These are phyloP conservation scores for Lathyrus aphaca DNA, from an alignment of 306 rosid genomes.

Conservation along the genomic window DNA sequence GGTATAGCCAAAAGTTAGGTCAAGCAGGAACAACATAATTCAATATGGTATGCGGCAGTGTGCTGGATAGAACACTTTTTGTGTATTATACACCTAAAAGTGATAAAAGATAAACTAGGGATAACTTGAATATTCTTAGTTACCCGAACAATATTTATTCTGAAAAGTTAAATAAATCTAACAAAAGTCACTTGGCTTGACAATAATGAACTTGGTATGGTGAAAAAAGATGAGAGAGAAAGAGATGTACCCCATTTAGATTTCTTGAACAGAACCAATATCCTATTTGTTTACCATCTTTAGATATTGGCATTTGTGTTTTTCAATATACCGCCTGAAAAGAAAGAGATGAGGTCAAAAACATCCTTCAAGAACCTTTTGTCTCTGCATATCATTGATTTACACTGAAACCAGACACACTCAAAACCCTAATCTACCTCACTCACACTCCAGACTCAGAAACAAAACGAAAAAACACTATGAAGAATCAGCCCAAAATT, in stretches of 20 bases:
- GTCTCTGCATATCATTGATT: neutral
- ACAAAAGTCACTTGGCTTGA: constrained; percentile 59
- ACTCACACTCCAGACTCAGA: neutral
- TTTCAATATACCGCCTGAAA: neutral
- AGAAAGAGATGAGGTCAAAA: neutral
- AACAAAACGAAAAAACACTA: neutral
- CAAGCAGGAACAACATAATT: constrained; percentile 7
- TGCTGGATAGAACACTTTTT: neutral
- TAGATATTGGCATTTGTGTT: neutral
- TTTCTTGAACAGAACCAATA: constrained; percentile 1
- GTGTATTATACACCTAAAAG: neutral
- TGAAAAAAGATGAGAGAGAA: neutral
- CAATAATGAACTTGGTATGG: constrained; percentile 58
- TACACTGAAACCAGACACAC: neutral
- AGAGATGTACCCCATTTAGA: neutral
- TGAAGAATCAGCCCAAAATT: neutral
- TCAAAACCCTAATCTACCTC: neutral
- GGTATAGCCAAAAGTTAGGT: constrained; percentile 14
- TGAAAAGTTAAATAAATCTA: too few relatives aligned
- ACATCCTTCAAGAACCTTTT: neutral
- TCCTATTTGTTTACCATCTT: neutral
- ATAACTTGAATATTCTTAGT: too few relatives aligned
- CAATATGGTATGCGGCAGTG: neutral
- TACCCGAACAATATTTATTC: too few relatives aligned
- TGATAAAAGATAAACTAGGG: too few relatives aligned